Evolutionary conservation across 2,329 filamentous ascomycete species (phyloP), one percentile per base, ranked within the genome.

Genomic region (Fusarium torulosum): DNA sequence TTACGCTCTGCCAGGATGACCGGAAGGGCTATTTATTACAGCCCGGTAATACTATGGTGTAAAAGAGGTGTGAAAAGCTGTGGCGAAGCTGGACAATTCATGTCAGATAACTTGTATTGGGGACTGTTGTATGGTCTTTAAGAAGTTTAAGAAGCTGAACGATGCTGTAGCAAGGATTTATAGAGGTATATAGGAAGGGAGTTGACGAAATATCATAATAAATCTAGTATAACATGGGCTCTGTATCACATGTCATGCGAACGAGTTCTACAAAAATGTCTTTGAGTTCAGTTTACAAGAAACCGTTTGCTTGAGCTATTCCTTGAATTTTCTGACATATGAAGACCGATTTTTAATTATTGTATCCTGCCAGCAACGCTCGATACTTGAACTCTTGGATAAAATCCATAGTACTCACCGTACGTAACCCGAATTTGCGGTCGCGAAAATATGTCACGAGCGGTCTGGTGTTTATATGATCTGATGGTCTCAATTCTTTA

Each of bases 171-270:
- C 31, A 51, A 33, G 54, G 55, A 42, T 63, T 38, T 65, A 45
- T 61, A 72, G 71, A 73, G 46, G 69, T 73, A 64, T 40, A 71
- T 73, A 72, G 65, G 59, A 57, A 65, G 50, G 57, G 61, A 67
- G 70, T 59, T 54, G 59, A 69, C 46, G 49, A 58, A 62, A 60
- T 60, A 33, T 59, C 58, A 61, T 61, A 61, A 56, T 43, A 41
- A 45, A 46, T 40, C 15, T 31, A 27, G 13, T 37, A 11, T 19
- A 1, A 19, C 20, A 21, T 33, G 7, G 10, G 4, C 23, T 15
- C 2, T 6, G 13, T 33, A 17, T 15, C 6, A 45, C 31, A 13
- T n/a, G 13, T 33, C 5, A 33, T 33, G 15, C 14, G 15, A 14
- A 29, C n/a, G 27, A 31, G 29, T 33, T 33, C 7, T 15, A 15